phyloP scores from a whole-genome alignment of 371 early-diverging fungal genomes.

The Mucor mucedo region DNA sequence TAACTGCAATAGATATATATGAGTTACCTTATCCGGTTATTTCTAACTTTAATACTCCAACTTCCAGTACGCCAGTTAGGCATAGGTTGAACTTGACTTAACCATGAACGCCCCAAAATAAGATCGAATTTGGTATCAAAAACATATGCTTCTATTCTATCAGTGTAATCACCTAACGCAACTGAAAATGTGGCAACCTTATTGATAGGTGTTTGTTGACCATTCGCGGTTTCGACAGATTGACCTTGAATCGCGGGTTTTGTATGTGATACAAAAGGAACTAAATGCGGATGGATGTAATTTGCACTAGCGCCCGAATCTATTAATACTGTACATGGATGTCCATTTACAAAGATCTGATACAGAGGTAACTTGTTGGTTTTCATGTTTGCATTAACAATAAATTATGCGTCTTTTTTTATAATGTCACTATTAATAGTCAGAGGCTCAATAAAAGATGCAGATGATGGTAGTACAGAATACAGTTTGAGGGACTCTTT shows the following conservation, averaged over 20 bases:
- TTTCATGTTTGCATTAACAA: background rate
- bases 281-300: background rate
- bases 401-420: background rate
- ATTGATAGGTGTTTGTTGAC: conserved; percentile 4
- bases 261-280: background rate
- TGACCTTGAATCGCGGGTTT: background rate
- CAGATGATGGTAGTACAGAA: background rate
- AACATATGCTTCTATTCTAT: conserved; percentile 9
- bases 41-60: background rate
- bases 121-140: conserved; percentile 14
- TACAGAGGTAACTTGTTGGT: conserved; percentile 1
- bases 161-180: background rate
- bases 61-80: conserved; percentile 3
- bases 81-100: background rate
- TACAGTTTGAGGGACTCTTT: background rate
- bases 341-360: background rate
- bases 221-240: conserved; percentile 12
- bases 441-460: background rate
- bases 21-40: background rate
- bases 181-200: background rate
- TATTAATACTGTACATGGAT: background rate
- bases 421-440: background rate
- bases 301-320: conserved; percentile 8
- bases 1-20: background rate
- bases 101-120: conserved; percentile 4